Conservation (phyloP, 495 filamentous ascomycete genomes). For the Xylaria cubensis region DNA sequence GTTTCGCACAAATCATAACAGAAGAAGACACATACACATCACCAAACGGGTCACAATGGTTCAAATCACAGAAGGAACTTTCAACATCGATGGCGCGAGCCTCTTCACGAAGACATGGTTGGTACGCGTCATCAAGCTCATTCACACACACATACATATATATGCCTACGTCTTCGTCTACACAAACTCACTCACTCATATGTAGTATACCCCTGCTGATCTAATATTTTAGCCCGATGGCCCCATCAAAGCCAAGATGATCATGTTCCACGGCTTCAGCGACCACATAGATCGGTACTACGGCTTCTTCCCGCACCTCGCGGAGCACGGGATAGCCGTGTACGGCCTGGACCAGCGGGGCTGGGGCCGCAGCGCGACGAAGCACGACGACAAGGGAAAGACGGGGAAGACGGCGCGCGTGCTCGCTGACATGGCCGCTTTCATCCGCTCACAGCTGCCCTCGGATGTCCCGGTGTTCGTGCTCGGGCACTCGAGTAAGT, state of each 20-base stretch:
- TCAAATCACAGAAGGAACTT: constrained; percentile 56
- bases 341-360: constrained; percentile 81
- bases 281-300: constrained; percentile 83
- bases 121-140: constrained; percentile 56
- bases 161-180: constrained; percentile 24
- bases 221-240: constrained; percentile 52
- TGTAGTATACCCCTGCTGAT: background rate
- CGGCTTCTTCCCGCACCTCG: constrained; percentile 70
- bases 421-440: constrained; percentile 75
- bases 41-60: constrained; percentile 47
- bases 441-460: constrained; percentile 59
- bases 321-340: constrained; percentile 73
- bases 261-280: constrained; percentile 86
- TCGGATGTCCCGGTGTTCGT: constrained; percentile 72
- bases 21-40: background rate
- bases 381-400: constrained; percentile 62
- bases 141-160: background rate
- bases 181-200: background rate
- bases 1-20: background rate
- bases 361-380: constrained; percentile 61
- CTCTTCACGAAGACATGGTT: constrained; percentile 89
- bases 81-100: constrained; percentile 61
- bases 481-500: constrained; percentile 74
- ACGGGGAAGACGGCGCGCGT: constrained; percentile 75
- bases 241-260: constrained; percentile 66